Base-by-base conservation (phyloP, 768 basidiomycete genomes). In the Tylopilus sp. region DNA sequence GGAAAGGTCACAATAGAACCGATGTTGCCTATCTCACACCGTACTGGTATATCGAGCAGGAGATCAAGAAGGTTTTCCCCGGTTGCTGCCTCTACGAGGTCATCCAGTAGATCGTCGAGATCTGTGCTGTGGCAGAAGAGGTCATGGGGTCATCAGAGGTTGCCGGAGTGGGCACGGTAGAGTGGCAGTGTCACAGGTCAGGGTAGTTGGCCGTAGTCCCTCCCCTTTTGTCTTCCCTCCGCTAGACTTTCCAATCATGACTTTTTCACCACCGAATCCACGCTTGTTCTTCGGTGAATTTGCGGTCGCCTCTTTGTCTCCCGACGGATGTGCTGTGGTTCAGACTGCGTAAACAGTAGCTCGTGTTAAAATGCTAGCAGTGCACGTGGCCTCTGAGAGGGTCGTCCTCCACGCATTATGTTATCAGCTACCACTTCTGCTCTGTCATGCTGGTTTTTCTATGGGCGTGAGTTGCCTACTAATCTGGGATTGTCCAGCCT, bases 1-100 rank as follows among this genome's bases (percentile, higher is more conserved):
- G 96, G 97, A 13, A 98, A 97, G 72, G 96, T 99, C 21, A 93
- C 90, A n/a, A 42, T 8, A 19, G 21, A 19, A 37, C 19, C n/a
- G 37, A 37, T 11, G 12, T 11, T 1, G 21, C 19, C n/a, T 37
- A 37, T 10, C 4, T 21, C 19, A 37, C 19, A n/a, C 37, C 37
- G 19, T 37, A 37, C 37, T 37, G 37, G 37, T 37, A 19, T n/a
- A n/a, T 37, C 37, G 19, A 37, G 9, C 19, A 37, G 37, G 7
- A 37, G 37, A 37, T 37, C 12, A 37, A 37, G 37, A 37, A 37
- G 19, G 37, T 37, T 19, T 5, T 37, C 21, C 37, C 37, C 2
- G 37, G 19, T 19, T 21, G 37, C 37, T 21, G 21, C 37, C 37
- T 37, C 37, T 21, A 37, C 19, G n/a, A 37, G 2, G 37, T 21